phyloP scores from a whole-genome alignment of 495 filamentous ascomycete genomes.

The Penicillium steckii region DNA sequence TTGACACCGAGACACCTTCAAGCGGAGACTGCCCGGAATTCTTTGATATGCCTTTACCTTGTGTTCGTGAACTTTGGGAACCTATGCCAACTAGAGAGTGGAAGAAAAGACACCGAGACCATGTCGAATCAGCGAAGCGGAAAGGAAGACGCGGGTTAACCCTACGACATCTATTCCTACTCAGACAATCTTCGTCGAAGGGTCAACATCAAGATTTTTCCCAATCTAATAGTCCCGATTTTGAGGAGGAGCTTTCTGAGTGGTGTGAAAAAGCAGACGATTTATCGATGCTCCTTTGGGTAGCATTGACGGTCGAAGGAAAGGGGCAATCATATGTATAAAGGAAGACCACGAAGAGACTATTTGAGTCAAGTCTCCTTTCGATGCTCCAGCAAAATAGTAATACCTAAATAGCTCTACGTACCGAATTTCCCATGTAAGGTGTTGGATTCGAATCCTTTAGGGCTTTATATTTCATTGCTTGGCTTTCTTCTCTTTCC shows the following conservation, averaged over 20 bases:
- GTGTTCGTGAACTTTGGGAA: neutral
- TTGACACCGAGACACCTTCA: neutral
- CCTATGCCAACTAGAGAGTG: neutral
- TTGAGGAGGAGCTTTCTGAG: conserved; percentile 1
- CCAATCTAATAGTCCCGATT: neutral
- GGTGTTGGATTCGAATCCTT: no score
- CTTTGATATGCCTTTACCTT: conserved; percentile 3
- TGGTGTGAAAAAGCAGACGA: conserved; percentile 4
- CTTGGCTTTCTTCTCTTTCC: no score
- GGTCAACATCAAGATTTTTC: neutral
- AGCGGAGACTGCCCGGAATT: conserved; percentile 2
- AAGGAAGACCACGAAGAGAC: no score
- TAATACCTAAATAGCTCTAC: no score
- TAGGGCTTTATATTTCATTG: no score
- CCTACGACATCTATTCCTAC: neutral
- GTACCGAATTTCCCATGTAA: no score
- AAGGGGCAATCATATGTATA: conserved; percentile 1
- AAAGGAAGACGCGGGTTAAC: neutral
- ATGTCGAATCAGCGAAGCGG: neutral
- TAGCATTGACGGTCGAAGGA: conserved; percentile 1
- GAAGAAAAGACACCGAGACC: neutral
- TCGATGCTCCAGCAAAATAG: no score
- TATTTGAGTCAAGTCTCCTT: no score
- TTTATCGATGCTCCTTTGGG: conserved; percentile 2
- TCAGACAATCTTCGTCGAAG: neutral